Conservation (phyloP, 495 filamentous ascomycete genomes). For the Mytilinidion resinicola region DNA sequence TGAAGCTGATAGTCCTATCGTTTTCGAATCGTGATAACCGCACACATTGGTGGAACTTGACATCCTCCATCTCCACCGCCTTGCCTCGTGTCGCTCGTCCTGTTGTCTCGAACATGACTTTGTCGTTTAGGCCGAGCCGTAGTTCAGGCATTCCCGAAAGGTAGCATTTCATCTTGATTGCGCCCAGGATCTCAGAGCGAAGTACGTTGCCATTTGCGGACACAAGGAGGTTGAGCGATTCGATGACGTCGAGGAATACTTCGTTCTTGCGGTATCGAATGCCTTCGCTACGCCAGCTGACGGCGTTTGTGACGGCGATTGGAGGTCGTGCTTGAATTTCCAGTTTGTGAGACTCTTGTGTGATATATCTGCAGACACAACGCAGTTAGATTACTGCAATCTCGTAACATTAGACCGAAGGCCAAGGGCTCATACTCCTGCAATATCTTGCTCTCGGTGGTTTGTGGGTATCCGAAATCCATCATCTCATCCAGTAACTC, state of each 20-base stretch:
- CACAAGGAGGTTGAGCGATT: slow-evolving; percentile 94
- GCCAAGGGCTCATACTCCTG: slow-evolving; percentile 58
- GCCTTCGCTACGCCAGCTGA: slow-evolving; percentile 95
- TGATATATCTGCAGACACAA: slow-evolving; percentile 66
- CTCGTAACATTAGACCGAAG: too few species aligned
- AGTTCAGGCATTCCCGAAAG: slow-evolving; percentile 97
- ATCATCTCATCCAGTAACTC: slow-evolving; percentile 99
- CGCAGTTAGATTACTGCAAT: too few species aligned
- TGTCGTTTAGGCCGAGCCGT: slow-evolving; percentile 92
- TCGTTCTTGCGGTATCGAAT: slow-evolving; percentile 99
- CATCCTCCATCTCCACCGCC: slow-evolving; percentile 99
- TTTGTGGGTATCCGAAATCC: slow-evolving; percentile 99
- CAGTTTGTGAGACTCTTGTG: slow-evolving; percentile 97
- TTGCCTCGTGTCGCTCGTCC: slow-evolving; percentile 92
- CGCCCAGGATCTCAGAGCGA: slow-evolving; percentile 93
- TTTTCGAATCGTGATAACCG: slow-evolving; percentile 95
- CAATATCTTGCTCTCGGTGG: slow-evolving; percentile 96
- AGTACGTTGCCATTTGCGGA: slow-evolving; percentile 92
- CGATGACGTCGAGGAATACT: slow-evolving; percentile 96
- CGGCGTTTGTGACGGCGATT: slow-evolving; percentile 97
- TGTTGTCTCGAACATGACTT: slow-evolving; percentile 99
- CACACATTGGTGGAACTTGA: slow-evolving; percentile 99
- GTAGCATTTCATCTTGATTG: slow-evolving; percentile 99
- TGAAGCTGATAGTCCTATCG: slow-evolving; percentile 97
- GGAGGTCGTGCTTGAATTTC: slow-evolving; percentile 98